Evolutionary conservation across 2,329 filamentous ascomycete species (phyloP).

Genomic region (Chaetomium strumarium): DNA sequence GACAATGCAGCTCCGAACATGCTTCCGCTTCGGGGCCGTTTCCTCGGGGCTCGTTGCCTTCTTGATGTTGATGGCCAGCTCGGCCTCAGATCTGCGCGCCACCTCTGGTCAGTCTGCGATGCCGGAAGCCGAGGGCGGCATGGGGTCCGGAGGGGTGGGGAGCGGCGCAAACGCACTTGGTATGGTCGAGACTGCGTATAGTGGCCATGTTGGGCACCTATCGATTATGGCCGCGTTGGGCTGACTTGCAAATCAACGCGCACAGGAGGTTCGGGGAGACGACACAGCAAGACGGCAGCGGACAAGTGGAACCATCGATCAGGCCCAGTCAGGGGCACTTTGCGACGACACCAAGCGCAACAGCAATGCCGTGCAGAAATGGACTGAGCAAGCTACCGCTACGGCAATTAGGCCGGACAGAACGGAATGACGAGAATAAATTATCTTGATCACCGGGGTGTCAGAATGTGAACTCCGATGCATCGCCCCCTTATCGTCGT

Average conservation of each 20-base stretch:
- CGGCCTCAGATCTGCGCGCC: constrained; percentile 54
- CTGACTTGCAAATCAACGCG: constrained; percentile 13
- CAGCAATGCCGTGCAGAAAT: neutral
- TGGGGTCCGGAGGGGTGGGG: neutral
- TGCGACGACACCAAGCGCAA: constrained; percentile 7
- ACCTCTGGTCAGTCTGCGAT: constrained; percentile 18
- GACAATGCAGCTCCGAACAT: constrained; percentile 96
- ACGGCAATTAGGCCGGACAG: neutral
- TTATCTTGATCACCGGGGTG: neutral
- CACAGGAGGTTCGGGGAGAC: neutral
- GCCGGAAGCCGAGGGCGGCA: neutral
- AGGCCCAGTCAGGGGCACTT: constrained; percentile 2
- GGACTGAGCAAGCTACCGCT: neutral
- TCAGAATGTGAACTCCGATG: constrained; percentile 2
- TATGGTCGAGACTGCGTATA: constrained; percentile 30
- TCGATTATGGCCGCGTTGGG: constrained; percentile 11
- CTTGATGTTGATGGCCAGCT: constrained; percentile 63
- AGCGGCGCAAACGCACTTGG: constrained; percentile 25
- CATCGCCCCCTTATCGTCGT: constrained; percentile 18
- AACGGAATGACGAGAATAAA: neutral
- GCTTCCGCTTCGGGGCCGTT: constrained; percentile 70
- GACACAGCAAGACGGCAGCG: neutral
- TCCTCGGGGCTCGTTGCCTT: constrained; percentile 66
- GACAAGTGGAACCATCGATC: constrained; percentile 8
- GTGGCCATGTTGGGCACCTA: constrained; percentile 29